A percentile compares a stretch with the other conserved stretches of the same genome.
Evolutionary conservation across 176 grass and related monocot species (phyloP).

Genomic region (Aechmea fasciata): DNA sequence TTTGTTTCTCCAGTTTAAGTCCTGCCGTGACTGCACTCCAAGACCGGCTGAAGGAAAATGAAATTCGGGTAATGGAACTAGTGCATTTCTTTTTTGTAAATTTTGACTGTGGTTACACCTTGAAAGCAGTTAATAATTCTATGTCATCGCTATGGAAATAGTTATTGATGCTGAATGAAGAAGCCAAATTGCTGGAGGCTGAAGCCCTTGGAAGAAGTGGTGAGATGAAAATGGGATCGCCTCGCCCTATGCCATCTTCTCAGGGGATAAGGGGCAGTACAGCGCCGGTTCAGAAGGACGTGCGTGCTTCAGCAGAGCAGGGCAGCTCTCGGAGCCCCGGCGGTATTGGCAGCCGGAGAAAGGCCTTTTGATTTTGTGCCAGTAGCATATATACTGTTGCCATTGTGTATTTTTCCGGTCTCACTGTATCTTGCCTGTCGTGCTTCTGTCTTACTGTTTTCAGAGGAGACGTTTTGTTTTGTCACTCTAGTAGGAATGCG

Average conservation of each 20-base stretch:
- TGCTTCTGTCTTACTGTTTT: not conserved
- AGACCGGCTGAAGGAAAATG: slow-evolving; percentile 78
- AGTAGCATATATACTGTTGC: not conserved
- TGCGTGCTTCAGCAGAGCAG: slow-evolving; percentile 20
- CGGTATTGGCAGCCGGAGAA: slow-evolving; percentile 24
- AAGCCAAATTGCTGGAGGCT: slow-evolving; percentile 43
- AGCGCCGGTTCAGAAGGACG: slow-evolving; percentile 9
- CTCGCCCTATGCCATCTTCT: slow-evolving; percentile 22
- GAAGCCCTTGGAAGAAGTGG: slow-evolving; percentile 22
- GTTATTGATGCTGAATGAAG: slow-evolving; percentile 46
- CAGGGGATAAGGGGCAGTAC: slow-evolving; percentile 25
- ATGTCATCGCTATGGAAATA: slow-evolving; percentile 7
- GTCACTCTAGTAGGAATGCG: not conserved
- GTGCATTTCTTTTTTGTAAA: not conserved
- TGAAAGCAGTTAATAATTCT: slow-evolving; percentile 16
- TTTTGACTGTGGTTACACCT: not conserved
- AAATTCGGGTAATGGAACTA: slow-evolving; percentile 64
- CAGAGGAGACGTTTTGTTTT: not conserved
- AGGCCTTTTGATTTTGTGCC: slow-evolving; percentile 25
- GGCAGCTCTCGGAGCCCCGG: slow-evolving; percentile 19
- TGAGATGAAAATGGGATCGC: slow-evolving; percentile 17
- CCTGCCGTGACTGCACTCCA: slow-evolving; percentile 64
- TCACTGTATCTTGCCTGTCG: not conserved
- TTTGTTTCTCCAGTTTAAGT: slow-evolving; percentile 47
- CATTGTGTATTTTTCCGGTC: not conserved